phyloP scores from a whole-genome alignment of 2,329 filamentous ascomycete species.

The Fusarium hainanense region DNA sequence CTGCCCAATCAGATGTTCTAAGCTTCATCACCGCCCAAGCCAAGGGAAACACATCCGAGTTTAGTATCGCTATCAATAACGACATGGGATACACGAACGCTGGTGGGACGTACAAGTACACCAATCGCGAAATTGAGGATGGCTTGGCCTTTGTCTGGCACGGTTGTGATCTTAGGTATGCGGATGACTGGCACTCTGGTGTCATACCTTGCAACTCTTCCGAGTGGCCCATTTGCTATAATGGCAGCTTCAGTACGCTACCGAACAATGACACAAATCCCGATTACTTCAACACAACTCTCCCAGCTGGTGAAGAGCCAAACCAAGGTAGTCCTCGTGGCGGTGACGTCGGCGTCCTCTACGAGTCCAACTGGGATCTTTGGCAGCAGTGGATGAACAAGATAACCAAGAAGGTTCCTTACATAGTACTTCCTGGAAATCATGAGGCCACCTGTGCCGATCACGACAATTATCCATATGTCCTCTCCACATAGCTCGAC shows the following conservation, averaged over 20 bases:
- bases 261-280: not conserved
- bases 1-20: not conserved
- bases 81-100: constrained; percentile 1
- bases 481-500: not conserved
- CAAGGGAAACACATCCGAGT: not conserved
- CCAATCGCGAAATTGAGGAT: not conserved
- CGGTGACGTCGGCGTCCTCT: not conserved
- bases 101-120: rapidly evolving
- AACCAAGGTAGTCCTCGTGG: constrained; percentile 4
- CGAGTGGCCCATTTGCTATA: not conserved
- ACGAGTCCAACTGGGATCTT: constrained; percentile 10
- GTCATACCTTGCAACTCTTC: not conserved
- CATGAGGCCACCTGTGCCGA: constrained; percentile 1
- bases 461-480: not conserved
- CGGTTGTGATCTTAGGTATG: constrained; percentile 4
- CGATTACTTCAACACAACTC: not conserved
- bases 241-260: not conserved
- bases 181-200: constrained; percentile 8
- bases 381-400: constrained; percentile 17
- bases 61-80: not conserved
- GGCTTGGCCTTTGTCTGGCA: not conserved
- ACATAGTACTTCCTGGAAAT: not conserved
- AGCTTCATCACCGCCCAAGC: not conserved
- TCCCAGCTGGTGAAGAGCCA: not conserved
- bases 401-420: not conserved